Base-by-base conservation (phyloP, 805 yeast species). In the Lipomyces anomalus region DNA sequence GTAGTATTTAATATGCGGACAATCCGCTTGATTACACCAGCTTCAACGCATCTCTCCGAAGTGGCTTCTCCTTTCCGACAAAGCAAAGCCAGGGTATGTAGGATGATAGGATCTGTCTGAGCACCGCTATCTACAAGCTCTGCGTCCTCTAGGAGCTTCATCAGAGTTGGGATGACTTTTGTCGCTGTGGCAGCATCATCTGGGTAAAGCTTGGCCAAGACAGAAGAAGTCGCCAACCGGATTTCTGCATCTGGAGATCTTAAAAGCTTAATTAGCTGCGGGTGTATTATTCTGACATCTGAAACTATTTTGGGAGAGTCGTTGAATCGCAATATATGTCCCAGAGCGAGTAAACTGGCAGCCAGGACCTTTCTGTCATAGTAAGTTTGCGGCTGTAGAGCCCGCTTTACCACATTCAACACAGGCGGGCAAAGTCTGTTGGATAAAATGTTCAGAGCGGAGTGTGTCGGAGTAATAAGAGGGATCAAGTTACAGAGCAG, bases 31-130 rank as follows among this genome's bases (percentile, higher is more conserved):
- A 64, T 50, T n/a, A 63, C 50, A 4, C 61, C 63, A 6, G 62
- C 61, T 45, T 64, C 68, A 17, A 55, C 64, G 2, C 65, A 67
- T 46, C 61, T 43, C 2, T 52, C 56, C 4, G 65, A 61, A 37
- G 55, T 46, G 9, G 50, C 50, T 6, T 56, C 59, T 24, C 64
- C 63, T 34, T 62, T 65, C 18, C 64, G 55, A 44, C 66, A 62
- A 2, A 65, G 39, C 6, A 57, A 39, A 1, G 65, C 65, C 16
- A 64, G 45, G 6, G 62, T 57, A 23, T 48, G 53, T 24, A 48
- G 33, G 13, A 44, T 36, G 4, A 36, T 36, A 22, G 55, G 47
- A 22, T 48, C 48, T 23, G 48, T 49, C 33, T 26, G 43, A 35
- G 22, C 50, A 47, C 40, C 63, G 32, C 20, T 60, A 51, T 49